Evolutionary conservation across 2,329 filamentous ascomycete genomes (phyloP).

Genomic region (Intubia oerlemansii): DNA sequence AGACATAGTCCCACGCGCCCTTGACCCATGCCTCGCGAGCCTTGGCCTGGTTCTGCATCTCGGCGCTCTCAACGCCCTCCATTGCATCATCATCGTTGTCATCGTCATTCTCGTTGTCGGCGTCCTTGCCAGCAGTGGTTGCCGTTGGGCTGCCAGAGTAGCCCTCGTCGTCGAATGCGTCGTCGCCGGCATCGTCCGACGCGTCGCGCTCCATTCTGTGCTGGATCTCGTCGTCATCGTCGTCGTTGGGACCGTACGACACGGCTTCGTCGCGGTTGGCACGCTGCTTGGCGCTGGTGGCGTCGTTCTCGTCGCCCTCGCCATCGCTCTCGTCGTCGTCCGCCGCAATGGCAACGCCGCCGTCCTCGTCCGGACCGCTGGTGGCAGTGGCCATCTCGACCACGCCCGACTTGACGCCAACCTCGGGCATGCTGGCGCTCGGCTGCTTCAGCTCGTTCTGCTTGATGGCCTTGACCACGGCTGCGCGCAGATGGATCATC

Average conservation of each 20-base stretch:
- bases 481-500: slow-evolving; percentile 45
- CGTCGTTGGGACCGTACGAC: slow-evolving; percentile 82
- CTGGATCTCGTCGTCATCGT: slow-evolving; percentile 65
- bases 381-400: slow-evolving; percentile 26
- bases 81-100: slow-evolving; percentile 13
- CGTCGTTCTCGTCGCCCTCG: slow-evolving; percentile 60
- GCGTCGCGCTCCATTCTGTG: slow-evolving; percentile 37
- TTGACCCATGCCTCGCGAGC: slow-evolving; percentile 43
- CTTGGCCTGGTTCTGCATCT: neutral
- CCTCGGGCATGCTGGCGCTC: slow-evolving; percentile 53
- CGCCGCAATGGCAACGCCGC: slow-evolving; percentile 17
- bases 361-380: slow-evolving; percentile 13
- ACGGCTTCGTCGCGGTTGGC: slow-evolving; percentile 63
- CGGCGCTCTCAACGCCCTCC: slow-evolving; percentile 8
- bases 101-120: neutral
- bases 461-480: slow-evolving; percentile 62
- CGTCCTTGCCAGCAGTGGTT: slow-evolving; percentile 6
- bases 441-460: slow-evolving; percentile 46
- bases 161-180: slow-evolving; percentile 31
- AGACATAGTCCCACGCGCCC: slow-evolving; percentile 42
- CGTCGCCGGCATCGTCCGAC: slow-evolving; percentile 26
- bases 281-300: slow-evolving; percentile 49
- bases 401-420: slow-evolving; percentile 33
- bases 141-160: slow-evolving; percentile 26
- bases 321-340: slow-evolving; percentile 46